Conservation (phyloP, 768 basidiomycete genomes). For the Mycena crocata region DNA sequence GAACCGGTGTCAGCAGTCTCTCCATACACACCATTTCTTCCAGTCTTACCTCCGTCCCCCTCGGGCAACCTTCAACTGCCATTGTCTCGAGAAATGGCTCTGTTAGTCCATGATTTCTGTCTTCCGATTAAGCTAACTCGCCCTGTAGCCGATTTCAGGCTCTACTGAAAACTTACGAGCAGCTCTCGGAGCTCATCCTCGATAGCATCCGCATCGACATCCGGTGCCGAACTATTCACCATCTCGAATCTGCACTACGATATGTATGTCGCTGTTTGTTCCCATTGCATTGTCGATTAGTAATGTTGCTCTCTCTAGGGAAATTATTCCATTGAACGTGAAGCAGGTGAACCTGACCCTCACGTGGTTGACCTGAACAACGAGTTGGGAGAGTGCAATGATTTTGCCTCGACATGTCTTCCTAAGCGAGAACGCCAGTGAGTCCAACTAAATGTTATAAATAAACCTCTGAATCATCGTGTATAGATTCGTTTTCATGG, state of each 20-base stretch:
- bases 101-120: constrained; percentile 65
- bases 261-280: constrained; percentile 59
- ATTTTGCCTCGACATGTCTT: constrained; percentile 70
- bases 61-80: constrained; percentile 74
- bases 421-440: constrained; percentile 76
- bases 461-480: constrained; percentile 24
- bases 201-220: constrained; percentile 91
- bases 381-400: constrained; percentile 82
- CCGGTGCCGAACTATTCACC: constrained; percentile 85
- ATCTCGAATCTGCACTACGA: constrained; percentile 82
- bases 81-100: constrained; percentile 87
- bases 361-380: constrained; percentile 88
- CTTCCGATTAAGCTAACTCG: constrained; percentile 17
- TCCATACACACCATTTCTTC: constrained; percentile 59
- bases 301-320: constrained; percentile 65
- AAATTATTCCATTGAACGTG: constrained; percentile 83
- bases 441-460: constrained; percentile 39
- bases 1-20: constrained; percentile 65
- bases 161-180: constrained; percentile 89
- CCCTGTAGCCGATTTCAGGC: constrained; percentile 86
- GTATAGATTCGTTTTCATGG: constrained; percentile 86
- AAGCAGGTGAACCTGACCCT: constrained; percentile 92
- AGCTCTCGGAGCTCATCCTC: constrained; percentile 87
- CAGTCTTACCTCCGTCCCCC: constrained; percentile 51
- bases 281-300: constrained; percentile 22